Evolutionary conservation across 176 grass and related monocot genomes (phyloP).

Genomic region (Secale cereale): DNA sequence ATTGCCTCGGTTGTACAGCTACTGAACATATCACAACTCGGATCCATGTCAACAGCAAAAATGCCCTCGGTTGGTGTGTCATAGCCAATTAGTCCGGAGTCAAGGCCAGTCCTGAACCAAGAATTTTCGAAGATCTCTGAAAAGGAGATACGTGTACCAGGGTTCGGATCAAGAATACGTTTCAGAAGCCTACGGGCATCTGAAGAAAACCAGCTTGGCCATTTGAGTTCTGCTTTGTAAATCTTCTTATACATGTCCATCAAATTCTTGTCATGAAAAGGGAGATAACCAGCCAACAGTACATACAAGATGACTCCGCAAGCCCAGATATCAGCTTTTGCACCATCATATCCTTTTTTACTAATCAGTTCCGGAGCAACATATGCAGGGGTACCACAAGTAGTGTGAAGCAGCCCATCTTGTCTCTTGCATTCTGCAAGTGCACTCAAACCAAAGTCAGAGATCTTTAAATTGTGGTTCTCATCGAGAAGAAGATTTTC

Average conservation of each 20-base stretch:
- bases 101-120: conserved; percentile 68
- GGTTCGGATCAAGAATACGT: conserved; percentile 81
- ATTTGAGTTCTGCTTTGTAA: conserved; percentile 67
- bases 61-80: background rate
- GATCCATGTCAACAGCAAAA: conserved; percentile 23
- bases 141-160: conserved; percentile 55
- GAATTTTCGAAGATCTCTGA: conserved; percentile 72
- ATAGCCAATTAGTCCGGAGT: conserved; percentile 16
- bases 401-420: conserved; percentile 84
- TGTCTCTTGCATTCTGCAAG: conserved; percentile 61
- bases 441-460: conserved; percentile 94
- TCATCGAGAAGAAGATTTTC: conserved; percentile 91
- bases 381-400: conserved; percentile 89
- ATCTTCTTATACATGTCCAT: conserved; percentile 95
- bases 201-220: conserved; percentile 66
- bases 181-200: conserved; percentile 56
- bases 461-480: conserved; percentile 63
- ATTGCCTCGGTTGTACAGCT: conserved; percentile 9
- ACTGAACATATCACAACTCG: background rate
- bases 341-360: conserved; percentile 84
- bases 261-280: conserved; percentile 82
- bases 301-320: conserved; percentile 89
- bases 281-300: conserved; percentile 81
- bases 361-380: conserved; percentile 88
- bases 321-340: conserved; percentile 93